These are phyloP conservation scores for Cynara cardunculus DNA, from an alignment of 129 eudicot species.

Conservation along the genomic window DNA sequence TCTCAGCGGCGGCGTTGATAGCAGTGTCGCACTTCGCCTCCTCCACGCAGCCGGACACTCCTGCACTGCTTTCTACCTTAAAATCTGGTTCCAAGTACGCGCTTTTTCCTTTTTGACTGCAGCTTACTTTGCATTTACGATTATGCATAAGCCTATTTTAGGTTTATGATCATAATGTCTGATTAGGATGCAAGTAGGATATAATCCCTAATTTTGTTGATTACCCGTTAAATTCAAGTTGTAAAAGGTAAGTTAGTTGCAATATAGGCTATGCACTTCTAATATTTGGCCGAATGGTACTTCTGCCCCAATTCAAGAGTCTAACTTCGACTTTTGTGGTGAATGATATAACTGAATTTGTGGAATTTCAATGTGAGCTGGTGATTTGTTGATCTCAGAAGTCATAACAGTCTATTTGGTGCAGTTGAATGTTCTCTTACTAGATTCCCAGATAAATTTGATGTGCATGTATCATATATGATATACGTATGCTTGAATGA, in stretches of 20 bases:
- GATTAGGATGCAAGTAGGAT: neutral
- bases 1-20: constrained; percentile 93
- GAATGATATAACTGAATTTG: neutral
- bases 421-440: neutral
- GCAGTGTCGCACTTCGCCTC: constrained; percentile 91
- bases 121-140: neutral
- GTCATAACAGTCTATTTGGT: neutral
- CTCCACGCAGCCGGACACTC: constrained; percentile 92
- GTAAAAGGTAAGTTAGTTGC: neutral
- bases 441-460: neutral
- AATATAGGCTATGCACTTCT: neutral
- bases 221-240: neutral
- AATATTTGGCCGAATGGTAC: neutral
- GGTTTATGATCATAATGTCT: neutral
- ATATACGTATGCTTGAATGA: neutral
- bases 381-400: neutral
- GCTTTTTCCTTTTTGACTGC: neutral
- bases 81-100: constrained; percentile 88
- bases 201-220: neutral
- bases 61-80: constrained; percentile 94
- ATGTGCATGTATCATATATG: neutral
- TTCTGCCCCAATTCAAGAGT: neutral
- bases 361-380: neutral
- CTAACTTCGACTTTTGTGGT: neutral
- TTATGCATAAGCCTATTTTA: neutral